A percentile compares a stretch with the other conserved stretches of the same genome.
These are phyloP conservation scores for Decorospora gaudefroyi DNA, from an alignment of 2,329 filamentous ascomycete species.

Conservation along the genomic window DNA sequence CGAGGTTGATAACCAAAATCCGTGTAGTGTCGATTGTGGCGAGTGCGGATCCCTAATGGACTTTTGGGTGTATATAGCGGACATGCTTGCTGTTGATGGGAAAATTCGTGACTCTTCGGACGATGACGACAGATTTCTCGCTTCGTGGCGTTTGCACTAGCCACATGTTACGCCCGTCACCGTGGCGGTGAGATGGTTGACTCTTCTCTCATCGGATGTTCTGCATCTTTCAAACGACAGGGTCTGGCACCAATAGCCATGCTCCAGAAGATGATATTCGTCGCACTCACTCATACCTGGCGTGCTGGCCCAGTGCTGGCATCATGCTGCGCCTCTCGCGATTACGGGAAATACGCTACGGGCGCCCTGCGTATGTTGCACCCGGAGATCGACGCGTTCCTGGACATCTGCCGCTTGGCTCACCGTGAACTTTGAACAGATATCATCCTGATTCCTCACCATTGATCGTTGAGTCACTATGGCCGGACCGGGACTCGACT, in stretches of 20 bases:
- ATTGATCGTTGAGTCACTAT: neutral
- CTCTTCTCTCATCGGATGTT: too few relatives aligned
- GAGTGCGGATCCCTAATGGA: neutral
- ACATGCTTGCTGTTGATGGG: slow-evolving; percentile 10
- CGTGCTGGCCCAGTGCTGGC: too few relatives aligned
- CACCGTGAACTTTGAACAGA: neutral
- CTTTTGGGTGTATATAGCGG: slow-evolving; percentile 1
- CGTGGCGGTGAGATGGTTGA: neutral
- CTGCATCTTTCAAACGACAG: too few relatives aligned
- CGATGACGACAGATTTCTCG: slow-evolving; percentile 28
- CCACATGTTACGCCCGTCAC: slow-evolving; percentile 4
- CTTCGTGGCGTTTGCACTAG: slow-evolving; percentile 16
- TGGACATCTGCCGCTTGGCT: neutral
- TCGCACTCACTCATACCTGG: too few relatives aligned
- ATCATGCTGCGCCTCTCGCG: too few relatives aligned
- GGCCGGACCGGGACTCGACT: too few relatives aligned
- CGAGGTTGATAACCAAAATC: neutral
- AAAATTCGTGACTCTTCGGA: slow-evolving; percentile 17
- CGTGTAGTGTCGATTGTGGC: neutral
- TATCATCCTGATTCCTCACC: too few relatives aligned
- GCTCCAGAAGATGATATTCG: too few relatives aligned
- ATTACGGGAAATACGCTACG: neutral
- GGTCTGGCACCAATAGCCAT: too few relatives aligned
- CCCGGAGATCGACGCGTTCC: neutral
- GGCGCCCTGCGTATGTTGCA: neutral